Percentiles rank a stretch among this genome's conserved stretches.
Conservation (phyloP, 2,329 filamentous ascomycete species). For the Ramularia collo-cygni region DNA sequence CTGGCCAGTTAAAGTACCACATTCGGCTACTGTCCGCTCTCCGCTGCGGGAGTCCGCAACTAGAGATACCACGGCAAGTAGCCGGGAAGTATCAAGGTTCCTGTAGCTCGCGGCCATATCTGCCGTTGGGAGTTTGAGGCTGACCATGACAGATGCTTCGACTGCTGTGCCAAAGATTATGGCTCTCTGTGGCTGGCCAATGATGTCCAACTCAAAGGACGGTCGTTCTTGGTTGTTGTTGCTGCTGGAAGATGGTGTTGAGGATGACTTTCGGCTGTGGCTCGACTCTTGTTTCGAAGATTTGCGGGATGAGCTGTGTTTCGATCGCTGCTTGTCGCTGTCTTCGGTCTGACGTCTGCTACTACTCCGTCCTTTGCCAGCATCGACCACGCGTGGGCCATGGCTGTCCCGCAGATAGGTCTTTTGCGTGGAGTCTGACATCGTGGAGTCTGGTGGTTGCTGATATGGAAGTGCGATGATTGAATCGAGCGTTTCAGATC, state of each 20-base stretch:
- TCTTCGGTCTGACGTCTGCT: constrained; percentile 20
- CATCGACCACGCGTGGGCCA: constrained; percentile 26
- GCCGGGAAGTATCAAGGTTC: constrained; percentile 23
- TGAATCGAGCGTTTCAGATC: constrained; percentile 11
- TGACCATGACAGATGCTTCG: constrained; percentile 27
- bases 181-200: constrained; percentile 23
- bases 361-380: constrained; percentile 17
- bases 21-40: constrained; percentile 23
- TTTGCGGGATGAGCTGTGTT: constrained; percentile 15
- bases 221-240: constrained; percentile 16
- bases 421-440: constrained; percentile 21
- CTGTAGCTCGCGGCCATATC: constrained; percentile 18
- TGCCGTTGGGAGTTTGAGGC: constrained; percentile 19
- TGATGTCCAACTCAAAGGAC: constrained; percentile 27
- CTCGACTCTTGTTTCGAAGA: constrained; percentile 23
- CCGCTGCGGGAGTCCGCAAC: constrained; percentile 24
- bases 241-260: constrained; percentile 5
- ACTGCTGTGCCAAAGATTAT: constrained; percentile 25
- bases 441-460: constrained; percentile 9
- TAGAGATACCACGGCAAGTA: constrained; percentile 27
- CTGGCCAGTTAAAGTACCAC: constrained; percentile 25
- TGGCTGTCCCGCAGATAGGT: constrained; percentile 24
- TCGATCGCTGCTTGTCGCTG: constrained; percentile 16
- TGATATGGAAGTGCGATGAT: constrained; percentile 6
- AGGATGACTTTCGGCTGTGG: constrained; percentile 21